Evolutionary conservation across 2,329 filamentous ascomycete genomes (phyloP).

Genomic region (Fusarium burgessii): DNA sequence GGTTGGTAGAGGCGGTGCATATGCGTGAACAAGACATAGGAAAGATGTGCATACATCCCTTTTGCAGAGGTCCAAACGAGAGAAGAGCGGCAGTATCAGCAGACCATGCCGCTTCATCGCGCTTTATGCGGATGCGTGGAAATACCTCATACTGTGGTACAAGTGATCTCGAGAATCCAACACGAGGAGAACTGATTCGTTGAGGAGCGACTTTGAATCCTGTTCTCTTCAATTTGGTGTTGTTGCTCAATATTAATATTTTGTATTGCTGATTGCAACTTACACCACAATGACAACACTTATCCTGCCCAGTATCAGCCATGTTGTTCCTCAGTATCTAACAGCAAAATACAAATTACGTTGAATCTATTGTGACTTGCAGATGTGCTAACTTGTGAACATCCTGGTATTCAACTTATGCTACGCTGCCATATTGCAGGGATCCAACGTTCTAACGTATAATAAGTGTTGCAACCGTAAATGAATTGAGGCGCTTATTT

Average conservation of each 20-base stretch:
- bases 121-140: slow-evolving; percentile 30
- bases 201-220: slow-evolving; percentile 29
- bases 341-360: neutral
- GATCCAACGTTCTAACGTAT: no score
- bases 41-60: slow-evolving; percentile 11
- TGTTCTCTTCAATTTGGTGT: slow-evolving; percentile 12
- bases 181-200: slow-evolving; percentile 26
- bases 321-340: neutral
- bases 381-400: neutral
- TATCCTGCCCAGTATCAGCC: neutral
- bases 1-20: slow-evolving; percentile 27
- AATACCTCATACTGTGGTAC: slow-evolving; percentile 43
- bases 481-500: no score
- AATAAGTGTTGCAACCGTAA: no score
- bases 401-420: neutral
- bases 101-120: slow-evolving; percentile 40
- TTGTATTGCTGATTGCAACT: neutral
- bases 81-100: slow-evolving; percentile 27
- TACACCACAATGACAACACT: neutral
- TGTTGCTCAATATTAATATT: slow-evolving; percentile 2
- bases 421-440: neutral
- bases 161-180: slow-evolving; percentile 10
- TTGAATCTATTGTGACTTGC: neutral
- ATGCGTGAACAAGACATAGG: slow-evolving; percentile 4
- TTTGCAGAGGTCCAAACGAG: slow-evolving; percentile 23